Evolutionary conservation across 371 early-diverging fungal genomes (phyloP).

Genomic region (Mortierella sp.): DNA sequence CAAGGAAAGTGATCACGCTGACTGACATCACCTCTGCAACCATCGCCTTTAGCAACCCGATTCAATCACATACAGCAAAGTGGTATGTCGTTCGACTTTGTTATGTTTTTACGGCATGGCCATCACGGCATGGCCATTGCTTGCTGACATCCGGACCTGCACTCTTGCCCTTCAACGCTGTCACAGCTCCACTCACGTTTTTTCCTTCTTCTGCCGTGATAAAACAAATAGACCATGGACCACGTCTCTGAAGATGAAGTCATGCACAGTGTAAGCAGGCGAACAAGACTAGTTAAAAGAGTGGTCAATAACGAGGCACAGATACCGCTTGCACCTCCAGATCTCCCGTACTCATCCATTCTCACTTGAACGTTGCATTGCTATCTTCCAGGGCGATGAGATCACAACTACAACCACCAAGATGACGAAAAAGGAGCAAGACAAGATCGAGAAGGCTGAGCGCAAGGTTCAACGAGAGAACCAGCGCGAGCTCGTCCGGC

Average conservation of each 20-base stretch:
- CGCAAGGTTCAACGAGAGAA: slow-evolving; percentile 50
- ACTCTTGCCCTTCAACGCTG: slow-evolving; percentile 2
- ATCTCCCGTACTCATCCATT: neutral
- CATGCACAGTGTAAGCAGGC: slow-evolving; percentile 44
- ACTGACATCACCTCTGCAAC: neutral
- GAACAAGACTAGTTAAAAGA: no score
- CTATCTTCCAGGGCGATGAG: slow-evolving; percentile 40
- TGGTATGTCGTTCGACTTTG: slow-evolving; percentile 17
- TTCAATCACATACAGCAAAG: slow-evolving; percentile 28
- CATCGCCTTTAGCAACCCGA: neutral
- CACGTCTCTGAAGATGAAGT: slow-evolving; percentile 51
- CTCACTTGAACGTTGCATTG: neutral
- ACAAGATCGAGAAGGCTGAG: slow-evolving; percentile 45
- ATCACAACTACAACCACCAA: slow-evolving; percentile 50
- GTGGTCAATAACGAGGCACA: neutral
- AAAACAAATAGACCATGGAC: slow-evolving; percentile 20
- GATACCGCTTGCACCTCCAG: neutral
- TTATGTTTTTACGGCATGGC: neutral
- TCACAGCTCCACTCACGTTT: slow-evolving; percentile 5
- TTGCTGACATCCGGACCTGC: neutral
- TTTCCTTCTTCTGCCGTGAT: neutral
- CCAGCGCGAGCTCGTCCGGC: slow-evolving; percentile 49
- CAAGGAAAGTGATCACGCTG: slow-evolving; percentile 1
- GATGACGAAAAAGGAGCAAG: slow-evolving; percentile 49
- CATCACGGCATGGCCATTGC: no score